phyloP scores from a whole-genome alignment of 2,329 filamentous ascomycete species.

The Zymoseptoria crescenta region DNA sequence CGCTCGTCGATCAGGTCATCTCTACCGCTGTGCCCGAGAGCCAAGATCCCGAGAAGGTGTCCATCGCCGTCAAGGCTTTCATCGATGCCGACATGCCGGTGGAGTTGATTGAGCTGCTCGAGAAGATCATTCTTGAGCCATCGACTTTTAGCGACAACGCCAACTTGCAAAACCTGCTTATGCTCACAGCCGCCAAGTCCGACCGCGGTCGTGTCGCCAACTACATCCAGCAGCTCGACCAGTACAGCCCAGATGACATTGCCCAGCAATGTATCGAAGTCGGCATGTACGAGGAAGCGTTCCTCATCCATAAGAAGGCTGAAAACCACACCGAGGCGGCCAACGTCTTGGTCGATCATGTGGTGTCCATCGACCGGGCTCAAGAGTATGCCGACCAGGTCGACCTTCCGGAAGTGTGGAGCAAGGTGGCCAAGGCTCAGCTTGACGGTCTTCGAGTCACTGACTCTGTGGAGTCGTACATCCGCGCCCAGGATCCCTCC shows the following conservation, averaged over 20 bases:
- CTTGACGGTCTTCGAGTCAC: constrained; percentile 87
- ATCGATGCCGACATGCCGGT: constrained; percentile 82
- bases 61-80: constrained; percentile 87
- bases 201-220: constrained; percentile 93
- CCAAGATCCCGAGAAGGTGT: constrained; percentile 88
- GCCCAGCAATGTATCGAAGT: constrained; percentile 89
- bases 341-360: constrained; percentile 87
- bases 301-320: constrained; percentile 98
- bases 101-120: constrained; percentile 92
- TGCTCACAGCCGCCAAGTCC: constrained; percentile 93
- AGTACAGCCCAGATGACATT: constrained; percentile 88
- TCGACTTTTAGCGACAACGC: constrained; percentile 96
- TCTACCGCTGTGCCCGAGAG: constrained; percentile 79
- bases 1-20: constrained; percentile 91
- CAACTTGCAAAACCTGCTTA: constrained; percentile 89
- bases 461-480: constrained; percentile 94
- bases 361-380: constrained; percentile 95
- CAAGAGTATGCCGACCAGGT: constrained; percentile 93
- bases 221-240: constrained; percentile 86
- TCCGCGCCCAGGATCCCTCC: constrained; percentile 83
- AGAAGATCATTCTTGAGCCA: constrained; percentile 99
- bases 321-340: constrained; percentile 79
- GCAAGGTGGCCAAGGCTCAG: constrained; percentile 95
- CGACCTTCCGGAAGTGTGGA: constrained; percentile 93
- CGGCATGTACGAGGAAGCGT: constrained; percentile 90